Base-by-base conservation (phyloP, 495 filamentous ascomycete genomes). In the Emericellopsis terricola region DNA sequence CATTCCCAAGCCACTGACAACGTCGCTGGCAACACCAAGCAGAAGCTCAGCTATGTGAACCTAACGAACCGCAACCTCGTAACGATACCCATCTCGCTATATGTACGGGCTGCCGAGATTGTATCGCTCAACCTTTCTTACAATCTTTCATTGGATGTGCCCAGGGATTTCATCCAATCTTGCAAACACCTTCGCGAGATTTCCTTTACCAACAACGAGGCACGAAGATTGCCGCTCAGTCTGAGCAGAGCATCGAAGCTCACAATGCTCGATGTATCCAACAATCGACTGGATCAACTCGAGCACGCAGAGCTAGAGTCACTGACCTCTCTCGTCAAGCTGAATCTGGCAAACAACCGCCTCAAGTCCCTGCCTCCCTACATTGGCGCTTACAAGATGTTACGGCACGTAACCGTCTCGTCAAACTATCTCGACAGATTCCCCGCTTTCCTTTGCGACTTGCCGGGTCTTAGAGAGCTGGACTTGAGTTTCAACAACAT, bases 401-500 rank as follows among this genome's bases (percentile, higher is more conserved):
- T 99, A 38, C 65, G 89, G 36, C 87, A 70, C 39, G 53, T 99
- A 36, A 89, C 87, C 46, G 58, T 99, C 30, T 91, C 85, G 1
- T 96, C 87, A 2, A 99, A 99, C 47, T 81, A 76, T 34, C 68
- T 99, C 26, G 72, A 78, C 19, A 66, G 68, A 29, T 92, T 99
- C 41, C 89, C 89, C 0, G 60, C 71, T 15, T 87, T 86, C 46
- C 61, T 96, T 21, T 85, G 83, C 52, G 63, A 81, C 8, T 52
- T 99, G 15, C 74, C 71, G 43, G 80, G 75, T 20, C 59, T 99
- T 18, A 79, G 92, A 20, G 87, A 99, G 48, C 71, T 99, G 11
- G 91, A 99, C 44, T 71, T 99, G 47, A 94, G 86, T 47, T 99
- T 99, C 67, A 99, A 99, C 46, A 67, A 71, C 10, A 94, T 99